Conservation (phyloP, 805 yeast species). For the Jamesozyma gamospora region DNA sequence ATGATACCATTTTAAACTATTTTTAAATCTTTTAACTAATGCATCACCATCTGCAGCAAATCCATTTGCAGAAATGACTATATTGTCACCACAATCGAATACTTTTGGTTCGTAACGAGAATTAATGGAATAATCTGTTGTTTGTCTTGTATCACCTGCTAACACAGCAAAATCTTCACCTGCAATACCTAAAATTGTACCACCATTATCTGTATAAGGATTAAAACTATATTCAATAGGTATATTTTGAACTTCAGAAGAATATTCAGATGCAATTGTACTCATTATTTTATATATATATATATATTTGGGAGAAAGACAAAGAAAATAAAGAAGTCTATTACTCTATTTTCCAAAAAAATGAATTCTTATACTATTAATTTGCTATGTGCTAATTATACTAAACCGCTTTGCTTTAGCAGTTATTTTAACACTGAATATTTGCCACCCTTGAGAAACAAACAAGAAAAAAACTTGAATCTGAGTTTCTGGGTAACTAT, state of each 20-base stretch:
- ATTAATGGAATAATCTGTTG: slow-evolving; percentile 87
- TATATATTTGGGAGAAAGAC: no score
- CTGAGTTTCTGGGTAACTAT: no score
- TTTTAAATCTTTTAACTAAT: slow-evolving; percentile 60
- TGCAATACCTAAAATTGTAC: slow-evolving; percentile 94
- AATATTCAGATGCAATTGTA: slow-evolving; percentile 56
- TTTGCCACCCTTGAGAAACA: no score
- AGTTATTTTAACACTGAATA: no score
- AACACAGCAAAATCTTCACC: slow-evolving; percentile 94
- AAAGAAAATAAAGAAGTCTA: no score
- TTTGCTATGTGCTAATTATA: no score
- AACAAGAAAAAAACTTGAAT: no score
- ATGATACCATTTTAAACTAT: slow-evolving; percentile 77
- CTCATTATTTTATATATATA: not conserved
- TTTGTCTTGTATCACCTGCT: slow-evolving; percentile 98
- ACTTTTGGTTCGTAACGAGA: slow-evolving; percentile 89
- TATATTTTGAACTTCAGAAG: slow-evolving; percentile 38
- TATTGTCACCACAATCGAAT: slow-evolving; percentile 77
- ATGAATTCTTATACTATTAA: no score
- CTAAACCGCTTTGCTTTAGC: no score
- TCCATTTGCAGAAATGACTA: slow-evolving; percentile 87
- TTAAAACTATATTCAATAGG: slow-evolving; percentile 91
- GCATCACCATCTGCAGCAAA: slow-evolving; percentile 93
- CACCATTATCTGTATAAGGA: slow-evolving; percentile 93
- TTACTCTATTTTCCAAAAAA: no score